Base-by-base conservation (phyloP, 768 basidiomycete species). In the Lactarius sp. region DNA sequence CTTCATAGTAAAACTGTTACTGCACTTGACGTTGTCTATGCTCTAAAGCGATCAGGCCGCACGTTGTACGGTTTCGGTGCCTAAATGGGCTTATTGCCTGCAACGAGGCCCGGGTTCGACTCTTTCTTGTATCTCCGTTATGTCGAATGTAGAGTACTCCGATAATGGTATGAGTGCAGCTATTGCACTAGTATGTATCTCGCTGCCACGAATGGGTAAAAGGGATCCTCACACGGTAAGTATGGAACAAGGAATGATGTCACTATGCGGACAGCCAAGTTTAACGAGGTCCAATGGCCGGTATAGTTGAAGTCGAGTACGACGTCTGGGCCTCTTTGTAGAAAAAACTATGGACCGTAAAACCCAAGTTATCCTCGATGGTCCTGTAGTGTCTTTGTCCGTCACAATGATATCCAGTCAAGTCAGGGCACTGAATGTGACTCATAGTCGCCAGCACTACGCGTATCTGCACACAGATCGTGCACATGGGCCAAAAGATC, bases 21-120 rank as follows among this genome's bases (percentile, higher is more conserved):
- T n/a, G 77, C 77, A 0, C 75, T 78, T 41, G 84, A 85, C 68
- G 84, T 78, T 50, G 78, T 79, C 46, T 80, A 80, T 62, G 78
- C 78, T n/a, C 70, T 80, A 36, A 80, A 79, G 74, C 77, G 78
- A 44, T 78, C 78, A 42, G 78, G 78, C 58, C 75, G 82, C 61
- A 84, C 81, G 55, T 77, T 85, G 51, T 84, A 84, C 72, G 83
- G 82, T 73, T 82, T 83, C 76, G 81, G 81, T 69, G 75, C 75
- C 59, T 77, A 72, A 70, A 20, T 33, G 22, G 12, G 18, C 33
- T 31, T 27, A 16, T 36, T 33, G 13, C n/a, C n/a, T 2, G 12
- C 20, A 7, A 33, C 44, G 13, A 20, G 46, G 34, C 39, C 13
- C 42, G 7, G 27, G 16, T 9, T 61, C 22, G 10, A 31, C 22